These are phyloP conservation scores for Phytophthora sp. DNA, from an alignment of 352 stramenopile genomes.

Conservation along the genomic window DNA sequence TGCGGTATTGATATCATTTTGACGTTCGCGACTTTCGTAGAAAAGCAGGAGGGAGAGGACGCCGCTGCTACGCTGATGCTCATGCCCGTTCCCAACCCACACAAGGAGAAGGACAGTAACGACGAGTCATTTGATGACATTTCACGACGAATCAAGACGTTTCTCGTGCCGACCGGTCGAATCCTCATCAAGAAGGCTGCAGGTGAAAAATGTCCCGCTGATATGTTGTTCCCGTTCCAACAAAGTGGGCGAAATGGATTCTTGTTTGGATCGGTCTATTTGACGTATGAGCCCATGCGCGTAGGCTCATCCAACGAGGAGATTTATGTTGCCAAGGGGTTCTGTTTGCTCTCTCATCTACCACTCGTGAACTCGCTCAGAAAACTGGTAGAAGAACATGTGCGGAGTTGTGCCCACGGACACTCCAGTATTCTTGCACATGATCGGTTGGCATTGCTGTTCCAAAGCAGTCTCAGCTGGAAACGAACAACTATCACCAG, in stretches of 20 bases:
- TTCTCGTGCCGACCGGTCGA: constrained; percentile 71
- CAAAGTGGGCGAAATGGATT: constrained; percentile 77
- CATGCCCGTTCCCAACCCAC: constrained; percentile 52
- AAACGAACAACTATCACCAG: constrained; percentile 43
- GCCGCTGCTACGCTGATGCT: constrained; percentile 57
- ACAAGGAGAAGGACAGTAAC: constrained; percentile 21
- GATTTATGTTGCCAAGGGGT: constrained; percentile 66
- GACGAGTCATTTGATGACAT: constrained; percentile 62
- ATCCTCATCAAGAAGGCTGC: constrained; percentile 51
- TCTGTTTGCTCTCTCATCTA: constrained; percentile 71
- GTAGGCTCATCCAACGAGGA: constrained; percentile 53
- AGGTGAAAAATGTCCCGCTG: constrained; percentile 46
- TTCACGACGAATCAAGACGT: constrained; percentile 64
- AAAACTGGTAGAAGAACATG: constrained; percentile 62
- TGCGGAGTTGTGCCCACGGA: constrained; percentile 37
- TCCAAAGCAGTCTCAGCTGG: constrained; percentile 46
- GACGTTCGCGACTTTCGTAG: constrained; percentile 75
- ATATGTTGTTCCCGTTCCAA: constrained; percentile 78
- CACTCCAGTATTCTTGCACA: constrained; percentile 55
- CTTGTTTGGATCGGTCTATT: constrained; percentile 76
- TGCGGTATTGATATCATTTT: constrained; percentile 62
- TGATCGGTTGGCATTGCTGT: constrained; percentile 52
- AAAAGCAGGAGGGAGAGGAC: constrained; percentile 51
- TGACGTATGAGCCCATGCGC: constrained; percentile 70
- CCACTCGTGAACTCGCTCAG: constrained; percentile 70